Conservation (phyloP, 1,139 yeast species). For the Protomyces inouyei region DNA sequence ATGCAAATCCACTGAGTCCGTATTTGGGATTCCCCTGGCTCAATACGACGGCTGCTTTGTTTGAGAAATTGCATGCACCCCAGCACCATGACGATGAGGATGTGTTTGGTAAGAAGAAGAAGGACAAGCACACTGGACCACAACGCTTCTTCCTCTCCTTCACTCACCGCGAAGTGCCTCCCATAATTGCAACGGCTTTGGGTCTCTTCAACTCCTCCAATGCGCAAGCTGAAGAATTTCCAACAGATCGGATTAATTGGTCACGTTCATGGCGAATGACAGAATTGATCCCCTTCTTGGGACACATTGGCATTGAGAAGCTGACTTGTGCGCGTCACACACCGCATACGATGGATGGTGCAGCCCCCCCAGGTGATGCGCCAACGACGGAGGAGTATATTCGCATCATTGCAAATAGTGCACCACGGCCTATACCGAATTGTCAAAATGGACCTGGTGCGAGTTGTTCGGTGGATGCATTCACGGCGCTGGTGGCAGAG, state of each 20-base stretch:
- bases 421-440: slow-evolving; percentile 20
- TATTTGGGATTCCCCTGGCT: slow-evolving; percentile 25
- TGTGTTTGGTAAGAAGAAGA: neutral
- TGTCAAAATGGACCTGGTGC: slow-evolving; percentile 23
- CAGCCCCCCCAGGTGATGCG: neutral
- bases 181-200: slow-evolving; percentile 21
- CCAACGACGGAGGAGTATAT: slow-evolving; percentile 5
- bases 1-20: slow-evolving; percentile 17
- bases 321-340: slow-evolving; percentile 15
- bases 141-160: slow-evolving; percentile 23
- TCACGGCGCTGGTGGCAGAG: slow-evolving; percentile 11
- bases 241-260: slow-evolving; percentile 23
- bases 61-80: slow-evolving; percentile 20
- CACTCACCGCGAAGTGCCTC: slow-evolving; percentile 24
- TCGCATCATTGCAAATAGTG: slow-evolving; percentile 23
- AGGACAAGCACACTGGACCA: neutral
- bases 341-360: neutral
- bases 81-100: slow-evolving; percentile 2
- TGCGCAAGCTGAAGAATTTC: slow-evolving; percentile 14
- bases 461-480: slow-evolving; percentile 22
- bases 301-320: slow-evolving; percentile 23
- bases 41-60: slow-evolving; percentile 18
- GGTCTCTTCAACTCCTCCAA: slow-evolving; percentile 22
- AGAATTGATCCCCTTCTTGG: slow-evolving; percentile 19
- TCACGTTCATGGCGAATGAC: slow-evolving; percentile 21